phyloP scores from a whole-genome alignment of 2,329 filamentous ascomycete species.

The Arthrocladium fulminans region DNA sequence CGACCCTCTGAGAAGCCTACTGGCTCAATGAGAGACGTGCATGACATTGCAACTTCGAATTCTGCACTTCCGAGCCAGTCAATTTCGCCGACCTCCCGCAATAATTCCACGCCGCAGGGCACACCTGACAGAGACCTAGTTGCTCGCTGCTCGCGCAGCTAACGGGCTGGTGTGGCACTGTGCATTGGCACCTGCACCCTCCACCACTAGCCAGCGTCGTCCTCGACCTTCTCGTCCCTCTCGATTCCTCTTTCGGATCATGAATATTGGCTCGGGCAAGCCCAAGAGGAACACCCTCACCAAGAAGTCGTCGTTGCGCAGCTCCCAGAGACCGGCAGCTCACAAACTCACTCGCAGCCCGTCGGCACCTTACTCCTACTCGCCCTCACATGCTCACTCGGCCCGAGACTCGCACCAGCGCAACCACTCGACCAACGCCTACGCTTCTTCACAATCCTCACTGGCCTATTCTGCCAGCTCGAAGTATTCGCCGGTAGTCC shows the following conservation, averaged over 20 bases:
- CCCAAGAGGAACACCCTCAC: conserved; percentile 9
- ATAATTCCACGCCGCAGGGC: background rate
- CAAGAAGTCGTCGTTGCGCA: conserved; percentile 8
- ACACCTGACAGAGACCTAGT: background rate
- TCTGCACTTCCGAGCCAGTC: background rate
- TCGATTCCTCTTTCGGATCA: background rate
- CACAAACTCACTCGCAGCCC: conserved; percentile 5
- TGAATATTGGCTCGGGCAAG: conserved; percentile 5
- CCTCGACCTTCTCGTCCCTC: background rate
- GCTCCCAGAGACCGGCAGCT: background rate
- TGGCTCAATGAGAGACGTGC: background rate
- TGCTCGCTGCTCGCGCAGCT: background rate
- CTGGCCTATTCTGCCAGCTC: conserved; percentile 14
- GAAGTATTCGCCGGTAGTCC: conserved; percentile 32
- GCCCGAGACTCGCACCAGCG: conserved; percentile 6
- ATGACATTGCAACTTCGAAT: background rate
- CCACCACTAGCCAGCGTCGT: background rate
- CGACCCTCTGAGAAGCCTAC: background rate
- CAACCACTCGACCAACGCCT: conserved; percentile 4
- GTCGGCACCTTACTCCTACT: conserved; percentile 7
- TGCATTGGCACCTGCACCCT: background rate
- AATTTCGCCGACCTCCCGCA: background rate
- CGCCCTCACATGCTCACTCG: background rate
- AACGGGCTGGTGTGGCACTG: background rate
- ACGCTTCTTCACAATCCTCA: conserved; percentile 6